Percentiles rank a stretch among this genome's conserved stretches.
Conservation (phyloP, 192 early-diverging fungal genomes). For the Coemansia sp. region DNA sequence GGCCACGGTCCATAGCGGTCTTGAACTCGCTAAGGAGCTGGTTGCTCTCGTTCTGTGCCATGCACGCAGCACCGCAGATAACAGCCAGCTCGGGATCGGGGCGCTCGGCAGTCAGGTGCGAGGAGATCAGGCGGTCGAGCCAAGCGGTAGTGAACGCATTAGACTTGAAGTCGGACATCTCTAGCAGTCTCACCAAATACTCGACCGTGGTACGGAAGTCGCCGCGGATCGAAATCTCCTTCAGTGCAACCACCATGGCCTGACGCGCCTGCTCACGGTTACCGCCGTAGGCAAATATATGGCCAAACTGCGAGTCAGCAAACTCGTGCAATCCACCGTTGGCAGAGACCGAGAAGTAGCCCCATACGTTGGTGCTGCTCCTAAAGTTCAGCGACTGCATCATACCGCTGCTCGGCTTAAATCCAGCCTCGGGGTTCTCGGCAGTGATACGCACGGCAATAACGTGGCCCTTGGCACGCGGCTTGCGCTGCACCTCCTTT, state of each 20-base stretch:
- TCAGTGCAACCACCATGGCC: constrained; percentile 96
- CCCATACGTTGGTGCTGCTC: constrained; percentile 95
- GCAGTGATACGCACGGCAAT: constrained; percentile 98
- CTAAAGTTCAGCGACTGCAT: constrained; percentile 97
- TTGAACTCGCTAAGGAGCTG: constrained; percentile 72
- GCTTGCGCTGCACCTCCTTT: constrained; percentile 82
- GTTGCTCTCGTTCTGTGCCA: constrained; percentile 68
- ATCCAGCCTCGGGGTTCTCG: constrained; percentile 98
- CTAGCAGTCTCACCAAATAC: constrained; percentile 90
- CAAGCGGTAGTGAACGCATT: constrained; percentile 94
- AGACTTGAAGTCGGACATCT: constrained; percentile 81
- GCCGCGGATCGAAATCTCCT: constrained; percentile 97
- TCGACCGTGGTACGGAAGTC: constrained; percentile 98
- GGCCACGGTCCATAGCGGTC: constrained; percentile 85
- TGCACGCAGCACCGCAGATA: constrained; percentile 88
- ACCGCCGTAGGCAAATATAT: constrained; percentile 96
- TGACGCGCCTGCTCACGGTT: constrained; percentile 89
- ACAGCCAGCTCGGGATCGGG: constrained; percentile 88
- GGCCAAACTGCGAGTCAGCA: constrained; percentile 99
- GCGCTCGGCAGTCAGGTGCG: constrained; percentile 83
- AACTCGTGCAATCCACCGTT: constrained; percentile 97
- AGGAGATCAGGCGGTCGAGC: constrained; percentile 90
- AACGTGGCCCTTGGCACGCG: constrained; percentile 93
- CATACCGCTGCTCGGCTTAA: constrained; percentile 96
- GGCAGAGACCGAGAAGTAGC: constrained; percentile 96